Conservation (phyloP, 441 rosid genomes). For the Breynia disticha region DNA sequence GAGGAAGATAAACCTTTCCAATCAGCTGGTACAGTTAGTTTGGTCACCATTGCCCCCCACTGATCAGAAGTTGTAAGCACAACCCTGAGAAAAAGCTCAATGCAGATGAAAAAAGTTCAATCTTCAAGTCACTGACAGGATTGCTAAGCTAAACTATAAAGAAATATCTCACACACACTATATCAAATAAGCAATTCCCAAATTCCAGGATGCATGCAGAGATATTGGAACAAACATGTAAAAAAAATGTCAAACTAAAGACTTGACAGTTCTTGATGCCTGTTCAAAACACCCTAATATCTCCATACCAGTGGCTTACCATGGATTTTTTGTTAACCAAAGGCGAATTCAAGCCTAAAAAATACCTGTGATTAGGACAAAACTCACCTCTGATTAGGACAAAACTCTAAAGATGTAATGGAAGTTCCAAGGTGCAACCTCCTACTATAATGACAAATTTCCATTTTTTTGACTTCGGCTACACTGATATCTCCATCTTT, state of each 20-base stretch:
- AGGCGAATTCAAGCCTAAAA: background rate
- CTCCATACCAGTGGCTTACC: background rate
- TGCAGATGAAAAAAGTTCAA: background rate
- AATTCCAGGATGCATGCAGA: too few relatives aligned
- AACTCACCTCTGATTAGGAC: conserved; percentile 69
- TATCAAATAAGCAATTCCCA: too few relatives aligned
- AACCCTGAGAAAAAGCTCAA: conserved; percentile 35
- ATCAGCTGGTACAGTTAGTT: conserved; percentile 80
- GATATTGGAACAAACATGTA: too few relatives aligned
- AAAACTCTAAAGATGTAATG: conserved; percentile 68
- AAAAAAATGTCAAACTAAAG: too few relatives aligned
- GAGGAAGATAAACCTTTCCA: conserved; percentile 67
- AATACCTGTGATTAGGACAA: background rate
- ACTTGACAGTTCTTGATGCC: background rate
- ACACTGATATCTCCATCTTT: conserved; percentile 82
- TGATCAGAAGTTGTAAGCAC: conserved; percentile 68
- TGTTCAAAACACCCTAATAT: background rate
- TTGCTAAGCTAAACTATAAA: too few relatives aligned
- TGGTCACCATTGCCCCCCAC: conserved; percentile 88
- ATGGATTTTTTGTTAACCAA: background rate
- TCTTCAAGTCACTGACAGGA: too few relatives aligned
- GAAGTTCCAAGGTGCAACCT: conserved; percentile 75
- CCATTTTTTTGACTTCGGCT: conserved; percentile 86
- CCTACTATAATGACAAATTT: conserved; percentile 74
- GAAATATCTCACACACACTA: too few relatives aligned